Evolutionary conservation across 2,329 filamentous ascomycete species (phyloP).

Genomic region (Alternaria triticimaculans): DNA sequence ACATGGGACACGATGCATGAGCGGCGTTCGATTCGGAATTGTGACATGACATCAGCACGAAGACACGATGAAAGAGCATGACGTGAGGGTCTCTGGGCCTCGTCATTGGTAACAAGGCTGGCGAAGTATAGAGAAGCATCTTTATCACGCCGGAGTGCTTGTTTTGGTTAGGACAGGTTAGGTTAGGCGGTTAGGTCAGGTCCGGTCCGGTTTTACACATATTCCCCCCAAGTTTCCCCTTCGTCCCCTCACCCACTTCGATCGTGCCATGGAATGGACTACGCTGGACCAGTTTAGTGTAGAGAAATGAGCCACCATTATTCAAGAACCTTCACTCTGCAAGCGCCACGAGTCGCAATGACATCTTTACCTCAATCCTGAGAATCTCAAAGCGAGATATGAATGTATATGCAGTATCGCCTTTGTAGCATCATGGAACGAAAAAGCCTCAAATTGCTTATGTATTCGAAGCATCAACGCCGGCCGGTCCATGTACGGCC

Average conservation of each 20-base stretch:
- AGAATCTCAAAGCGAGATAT: background rate
- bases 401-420: background rate
- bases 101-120: background rate
- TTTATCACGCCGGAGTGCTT: background rate
- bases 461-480: slow-evolving; percentile 1
- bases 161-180: slow-evolving; percentile 18
- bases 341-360: background rate
- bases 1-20: slow-evolving; percentile 11
- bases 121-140: background rate
- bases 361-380: background rate
- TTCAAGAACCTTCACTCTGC: background rate
- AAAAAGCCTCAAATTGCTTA: background rate
- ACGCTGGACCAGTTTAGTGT: background rate
- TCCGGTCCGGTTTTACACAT: slow-evolving; percentile 14
- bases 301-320: background rate
- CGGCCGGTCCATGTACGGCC: background rate
- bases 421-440: background rate
- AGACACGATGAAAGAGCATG: background rate
- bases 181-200: background rate
- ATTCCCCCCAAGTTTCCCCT: slow-evolving; percentile 23
- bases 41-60: background rate
- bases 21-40: slow-evolving; percentile 3
- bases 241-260: background rate
- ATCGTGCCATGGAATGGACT: slow-evolving; percentile 5
- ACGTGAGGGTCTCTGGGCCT: background rate